Evolutionary conservation across 1,284 basidiomycete genomes (phyloP), one percentile per base, ranked within the genome.

Genomic region (Melampsora americana): DNA sequence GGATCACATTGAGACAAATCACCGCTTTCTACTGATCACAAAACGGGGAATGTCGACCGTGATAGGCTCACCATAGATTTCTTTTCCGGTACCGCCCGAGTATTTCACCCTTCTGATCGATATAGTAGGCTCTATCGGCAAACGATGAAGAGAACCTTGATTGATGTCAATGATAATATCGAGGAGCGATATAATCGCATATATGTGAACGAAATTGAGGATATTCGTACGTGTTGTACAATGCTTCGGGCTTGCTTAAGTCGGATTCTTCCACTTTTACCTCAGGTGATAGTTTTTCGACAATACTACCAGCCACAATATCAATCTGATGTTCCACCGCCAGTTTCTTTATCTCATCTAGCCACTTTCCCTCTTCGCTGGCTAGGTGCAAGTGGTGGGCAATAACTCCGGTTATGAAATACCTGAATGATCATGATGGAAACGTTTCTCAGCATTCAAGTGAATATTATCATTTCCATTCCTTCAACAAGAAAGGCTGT

Each of bases 391-490:
- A 50, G 30, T 72, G 61, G 7, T 72, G 39, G 30, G 62, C 69
- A 60, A 72, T 72, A 20, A 72, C n/a, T 12, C 69, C 69, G 26
- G 69, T 72, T n/a, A 72, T 64, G 53, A 72, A 72, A 32, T 72
- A 72, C 28, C 69, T 72, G n/a, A 7, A n/a, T n/a, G n/a, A n/a
- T n/a, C n/a, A 35, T 23, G n/a, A 7, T 23, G 5, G 23, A 6
- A 64, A 64, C 20, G 16, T 26, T n/a, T 64, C n/a, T 64, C n/a
- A 30, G 20, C 30, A 64, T 28, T 28, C 23, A 64, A 39, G 61
- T 32, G 16, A 30, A 4, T 26, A 4, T 16, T 12, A 20, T 42
- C 14, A 44, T 2, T 35, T 26, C 2, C 20, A 11, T 23, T 14
- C 5, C 20, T 5, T 35, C 32, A 35, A 14, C 23, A 35, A 66